Conservation (phyloP, 1,284 basidiomycete genomes). For the Coniophora puteana region DNA sequence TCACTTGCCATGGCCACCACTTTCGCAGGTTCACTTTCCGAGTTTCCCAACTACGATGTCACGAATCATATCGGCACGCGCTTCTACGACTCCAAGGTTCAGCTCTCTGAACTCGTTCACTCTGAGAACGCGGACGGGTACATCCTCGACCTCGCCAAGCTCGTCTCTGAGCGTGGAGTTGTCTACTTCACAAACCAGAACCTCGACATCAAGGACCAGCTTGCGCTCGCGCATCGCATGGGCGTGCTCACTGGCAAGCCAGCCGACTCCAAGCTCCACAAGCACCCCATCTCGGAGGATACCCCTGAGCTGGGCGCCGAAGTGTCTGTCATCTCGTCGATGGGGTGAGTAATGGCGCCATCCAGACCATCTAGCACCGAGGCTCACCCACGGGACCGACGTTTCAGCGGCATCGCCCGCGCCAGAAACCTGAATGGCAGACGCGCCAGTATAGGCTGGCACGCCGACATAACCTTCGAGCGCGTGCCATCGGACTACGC, state of each 20-base stretch:
- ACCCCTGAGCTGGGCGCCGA: slow-evolving; percentile 45
- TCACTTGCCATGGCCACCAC: no score
- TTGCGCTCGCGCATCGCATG: slow-evolving; percentile 41
- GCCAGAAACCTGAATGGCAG: slow-evolving; percentile 26
- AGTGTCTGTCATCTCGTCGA: slow-evolving; percentile 43
- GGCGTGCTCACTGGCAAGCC: slow-evolving; percentile 60
- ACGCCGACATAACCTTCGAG: slow-evolving; percentile 72
- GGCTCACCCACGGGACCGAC: no score
- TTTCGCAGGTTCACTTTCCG: slow-evolving; percentile 22
- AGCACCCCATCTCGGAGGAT: slow-evolving; percentile 61
- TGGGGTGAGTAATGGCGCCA: slow-evolving; percentile 26
- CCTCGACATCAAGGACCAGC: slow-evolving; percentile 41
- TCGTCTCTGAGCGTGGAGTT: slow-evolving; percentile 67
- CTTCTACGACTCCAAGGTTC: slow-evolving; percentile 28
- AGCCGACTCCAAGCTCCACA: slow-evolving; percentile 49
- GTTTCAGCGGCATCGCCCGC: slow-evolving; percentile 35
- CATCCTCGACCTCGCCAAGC: slow-evolving; percentile 45
- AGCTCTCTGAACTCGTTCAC: slow-evolving; percentile 27
- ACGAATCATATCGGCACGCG: slow-evolving; percentile 32
- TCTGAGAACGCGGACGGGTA: slow-evolving; percentile 30
- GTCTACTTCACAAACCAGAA: slow-evolving; percentile 67
- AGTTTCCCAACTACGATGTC: slow-evolving; percentile 22
- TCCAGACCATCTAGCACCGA: no score
- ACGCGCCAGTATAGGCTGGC: slow-evolving; percentile 44
- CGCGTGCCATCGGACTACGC: slow-evolving; percentile 63